Evolutionary conservation across 2,329 filamentous ascomycete species (phyloP).

Genomic region (Ceratocystis cacaofunesta): DNA sequence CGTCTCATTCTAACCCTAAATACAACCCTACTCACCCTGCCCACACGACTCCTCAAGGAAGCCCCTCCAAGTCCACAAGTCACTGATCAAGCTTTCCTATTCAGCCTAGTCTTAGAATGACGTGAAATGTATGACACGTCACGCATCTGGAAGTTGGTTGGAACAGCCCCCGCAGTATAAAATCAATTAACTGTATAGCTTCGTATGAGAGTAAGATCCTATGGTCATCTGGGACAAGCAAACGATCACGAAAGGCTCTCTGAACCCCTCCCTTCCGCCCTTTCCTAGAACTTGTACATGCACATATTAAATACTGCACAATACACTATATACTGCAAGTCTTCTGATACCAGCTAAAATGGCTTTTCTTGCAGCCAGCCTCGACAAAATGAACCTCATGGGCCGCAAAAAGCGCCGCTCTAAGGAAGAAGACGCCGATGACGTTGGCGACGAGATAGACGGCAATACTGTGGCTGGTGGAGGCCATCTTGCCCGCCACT

Average conservation of each 20-base stretch:
- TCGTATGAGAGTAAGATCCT: not conserved
- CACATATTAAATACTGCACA: too few relatives aligned
- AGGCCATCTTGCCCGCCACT: constrained; percentile 37
- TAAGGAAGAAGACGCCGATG: constrained; percentile 32
- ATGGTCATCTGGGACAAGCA: not conserved
- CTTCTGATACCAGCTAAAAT: constrained; percentile 8
- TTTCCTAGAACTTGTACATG: too few relatives aligned
- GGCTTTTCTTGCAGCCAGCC: constrained; percentile 17
- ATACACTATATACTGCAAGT: not conserved
- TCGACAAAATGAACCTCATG: constrained; percentile 14
- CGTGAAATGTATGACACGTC: not conserved
- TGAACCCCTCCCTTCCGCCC: too few relatives aligned
- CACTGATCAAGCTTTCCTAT: not conserved
- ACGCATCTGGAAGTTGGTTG: not conserved
- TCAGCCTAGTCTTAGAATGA: not conserved
- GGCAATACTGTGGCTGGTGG: constrained; percentile 40
- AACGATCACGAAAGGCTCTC: not conserved
- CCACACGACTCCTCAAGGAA: too few relatives aligned
- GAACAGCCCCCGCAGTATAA: not conserved
- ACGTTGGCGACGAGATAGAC: constrained; percentile 38
- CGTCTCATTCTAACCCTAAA: not conserved
- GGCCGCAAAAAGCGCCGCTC: constrained; percentile 13
- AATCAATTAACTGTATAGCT: too few relatives aligned
- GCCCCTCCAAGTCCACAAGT: not conserved
- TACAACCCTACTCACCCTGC: not conserved